Percentiles rank a stretch among this genome's conserved stretches.
Evolutionary conservation across 73 alveolate genomes (phyloP).

Genomic region (Symbiodinium natans): DNA sequence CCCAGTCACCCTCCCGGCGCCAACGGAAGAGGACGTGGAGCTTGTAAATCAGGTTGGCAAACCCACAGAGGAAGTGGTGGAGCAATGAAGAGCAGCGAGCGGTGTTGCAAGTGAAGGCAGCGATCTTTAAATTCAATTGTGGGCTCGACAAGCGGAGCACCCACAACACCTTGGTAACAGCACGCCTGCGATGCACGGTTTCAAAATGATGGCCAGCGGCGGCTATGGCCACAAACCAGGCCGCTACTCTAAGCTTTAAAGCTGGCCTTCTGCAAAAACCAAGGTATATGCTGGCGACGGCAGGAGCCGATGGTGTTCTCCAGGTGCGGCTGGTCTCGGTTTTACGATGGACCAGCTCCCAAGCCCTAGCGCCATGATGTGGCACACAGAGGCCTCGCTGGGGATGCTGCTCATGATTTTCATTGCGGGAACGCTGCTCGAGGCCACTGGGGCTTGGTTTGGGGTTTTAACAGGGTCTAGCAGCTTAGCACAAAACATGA

Average conservation of each 20-base stretch:
- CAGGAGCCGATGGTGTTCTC: conserved; percentile 77
- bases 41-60: conserved; percentile 25
- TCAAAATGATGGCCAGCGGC: no score
- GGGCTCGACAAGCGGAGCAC: not conserved
- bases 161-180: not conserved
- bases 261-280: no score
- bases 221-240: no score
- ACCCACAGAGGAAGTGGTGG: not conserved
- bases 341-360: no score
- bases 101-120: not conserved
- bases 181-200: not conserved
- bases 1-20: conserved; percentile 51
- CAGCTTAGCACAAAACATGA: no score
- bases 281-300: conserved; percentile 86
- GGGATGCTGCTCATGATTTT: conserved; percentile 87
- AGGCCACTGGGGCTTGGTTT: not conserved
- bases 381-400: no score
- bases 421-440: conserved; percentile 66
- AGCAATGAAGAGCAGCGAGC: not conserved
- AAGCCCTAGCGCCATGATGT: no score
- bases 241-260: no score
- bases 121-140: not conserved
- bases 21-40: conserved; percentile 8
- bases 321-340: conserved; percentile 13
- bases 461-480: no score